Conservation (phyloP, 177 flowering plant species). For the Vitis hybrid region DNA sequence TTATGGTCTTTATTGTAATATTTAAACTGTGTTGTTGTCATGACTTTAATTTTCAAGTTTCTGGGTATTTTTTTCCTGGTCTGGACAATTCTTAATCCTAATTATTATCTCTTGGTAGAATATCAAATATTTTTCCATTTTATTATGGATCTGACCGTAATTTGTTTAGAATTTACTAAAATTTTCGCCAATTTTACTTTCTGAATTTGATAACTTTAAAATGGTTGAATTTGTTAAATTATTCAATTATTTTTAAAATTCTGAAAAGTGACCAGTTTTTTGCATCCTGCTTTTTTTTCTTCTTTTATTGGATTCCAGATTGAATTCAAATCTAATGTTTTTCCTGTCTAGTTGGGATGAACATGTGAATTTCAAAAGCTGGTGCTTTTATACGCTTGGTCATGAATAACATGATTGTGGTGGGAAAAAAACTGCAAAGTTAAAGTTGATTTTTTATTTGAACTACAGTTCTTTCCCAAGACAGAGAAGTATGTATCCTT, state of each 20-base stretch:
- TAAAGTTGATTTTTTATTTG: slow-evolving; percentile 4
- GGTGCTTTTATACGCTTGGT: background rate
- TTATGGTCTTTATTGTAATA: too few species aligned
- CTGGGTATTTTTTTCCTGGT: too few species aligned
- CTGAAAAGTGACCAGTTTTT: background rate
- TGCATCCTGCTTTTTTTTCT: background rate
- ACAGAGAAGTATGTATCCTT: slow-evolving; percentile 88
- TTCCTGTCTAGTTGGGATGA: background rate
- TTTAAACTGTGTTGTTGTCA: too few species aligned
- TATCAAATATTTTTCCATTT: too few species aligned
- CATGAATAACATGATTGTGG: background rate
- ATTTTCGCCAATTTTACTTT: background rate
- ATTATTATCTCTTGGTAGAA: too few species aligned
- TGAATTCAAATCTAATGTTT: background rate
- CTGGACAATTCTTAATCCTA: too few species aligned
- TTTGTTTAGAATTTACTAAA: background rate
- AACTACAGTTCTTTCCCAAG: slow-evolving; percentile 91
- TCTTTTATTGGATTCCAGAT: background rate
- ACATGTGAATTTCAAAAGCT: background rate
- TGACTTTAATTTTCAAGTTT: too few species aligned
- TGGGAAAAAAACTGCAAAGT: background rate
- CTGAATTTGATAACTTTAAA: background rate
- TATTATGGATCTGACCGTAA: too few species aligned
- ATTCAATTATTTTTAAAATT: background rate
- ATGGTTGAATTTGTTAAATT: background rate